Base-by-base conservation (phyloP, 1,284 basidiomycete genomes). In the Rhodotorula sp. region DNA sequence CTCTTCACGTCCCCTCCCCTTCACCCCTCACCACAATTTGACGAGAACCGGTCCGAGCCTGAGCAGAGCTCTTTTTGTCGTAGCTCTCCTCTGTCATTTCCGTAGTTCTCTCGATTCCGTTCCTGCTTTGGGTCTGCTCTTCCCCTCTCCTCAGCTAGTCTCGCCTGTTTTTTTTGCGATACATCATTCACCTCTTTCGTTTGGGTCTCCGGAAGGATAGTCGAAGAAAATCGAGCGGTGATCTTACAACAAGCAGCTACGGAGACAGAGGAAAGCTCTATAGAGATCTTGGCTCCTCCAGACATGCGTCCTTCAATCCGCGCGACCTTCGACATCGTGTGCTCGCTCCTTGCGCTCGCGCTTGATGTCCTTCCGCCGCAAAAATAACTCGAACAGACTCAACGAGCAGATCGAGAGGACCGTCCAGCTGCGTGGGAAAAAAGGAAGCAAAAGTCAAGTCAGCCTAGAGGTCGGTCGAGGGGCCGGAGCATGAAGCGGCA, bases 41-140 rank as follows among this genome's bases (percentile, higher is more conserved):
- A 68, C 70, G 70, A 68, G 70, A 71, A 66, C 70, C 65, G 59
- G 63, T 51, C 70, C 54, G 70, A 71, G 70, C 70, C 70, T 62
- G 52, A 62, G 20, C 21, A 57, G 48, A 26, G 23, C 34, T 43
- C 39, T 43, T 43, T 43, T 43, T 43, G 39, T 43, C 39, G 39
- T 43, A 5, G 34, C 15, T 18, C 3, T 39, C 20, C 26, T 20
- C 29, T 26, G 12, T 43, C 62, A 2, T 29, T 34, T 34, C 34
- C 34, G 34, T 34, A 8, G 34, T 34, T 29, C 54, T 29, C 23
- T 26, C 1, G 43, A 15, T 20, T 6, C 4, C 23, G 3, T 21
- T 54, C 10, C 6, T n/a, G 10, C 26, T 16, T n/a, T 10, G 21
- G 10, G 10, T 21, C 48, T 29, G 48, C 46, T 29, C 26, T 23